phyloP scores from a whole-genome alignment of 805 yeast genomes.

The Lipomyces spencermartinsiae region DNA sequence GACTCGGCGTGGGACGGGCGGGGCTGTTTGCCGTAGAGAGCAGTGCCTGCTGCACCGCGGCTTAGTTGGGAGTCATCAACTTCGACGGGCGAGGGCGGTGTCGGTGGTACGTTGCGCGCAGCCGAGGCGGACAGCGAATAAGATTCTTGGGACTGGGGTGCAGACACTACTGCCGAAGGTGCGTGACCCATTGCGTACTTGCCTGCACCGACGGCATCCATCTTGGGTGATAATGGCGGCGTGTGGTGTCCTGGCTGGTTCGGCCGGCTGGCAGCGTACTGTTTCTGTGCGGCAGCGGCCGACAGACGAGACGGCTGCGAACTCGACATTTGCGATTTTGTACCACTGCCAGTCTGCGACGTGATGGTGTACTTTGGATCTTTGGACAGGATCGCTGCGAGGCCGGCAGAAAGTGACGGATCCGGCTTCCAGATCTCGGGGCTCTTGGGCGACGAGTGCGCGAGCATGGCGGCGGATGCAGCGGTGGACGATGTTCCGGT shows the following conservation, averaged over 20 bases:
- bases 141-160: not conserved
- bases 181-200: slow-evolving; percentile 14
- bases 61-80: not conserved
- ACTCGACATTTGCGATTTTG: not conserved
- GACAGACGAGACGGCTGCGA: not conserved
- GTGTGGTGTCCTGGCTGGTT: not conserved
- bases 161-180: not conserved
- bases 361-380: slow-evolving; percentile 53
- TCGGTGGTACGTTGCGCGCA: slow-evolving; percentile 9
- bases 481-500: slow-evolving; percentile 39
- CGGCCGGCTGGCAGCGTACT: not conserved
- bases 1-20: slow-evolving; percentile 6
- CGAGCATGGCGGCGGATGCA: slow-evolving; percentile 48
- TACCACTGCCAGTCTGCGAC: slow-evolving; percentile 27
- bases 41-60: slow-evolving; percentile 11
- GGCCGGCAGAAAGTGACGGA: slow-evolving; percentile 61
- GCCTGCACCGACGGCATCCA: slow-evolving; percentile 29
- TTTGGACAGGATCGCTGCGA: slow-evolving; percentile 57
- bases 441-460: slow-evolving; percentile 43
- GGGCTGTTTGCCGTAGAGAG: not conserved
- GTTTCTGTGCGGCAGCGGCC: not conserved
- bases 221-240: slow-evolving; percentile 21
- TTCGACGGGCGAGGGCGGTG: slow-evolving; percentile 20
- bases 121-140: slow-evolving; percentile 5
- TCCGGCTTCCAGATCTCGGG: slow-evolving; percentile 50